Evolutionary conservation across 2,329 filamentous ascomycete species (phyloP).

Genomic region (Alternaria consortialis): DNA sequence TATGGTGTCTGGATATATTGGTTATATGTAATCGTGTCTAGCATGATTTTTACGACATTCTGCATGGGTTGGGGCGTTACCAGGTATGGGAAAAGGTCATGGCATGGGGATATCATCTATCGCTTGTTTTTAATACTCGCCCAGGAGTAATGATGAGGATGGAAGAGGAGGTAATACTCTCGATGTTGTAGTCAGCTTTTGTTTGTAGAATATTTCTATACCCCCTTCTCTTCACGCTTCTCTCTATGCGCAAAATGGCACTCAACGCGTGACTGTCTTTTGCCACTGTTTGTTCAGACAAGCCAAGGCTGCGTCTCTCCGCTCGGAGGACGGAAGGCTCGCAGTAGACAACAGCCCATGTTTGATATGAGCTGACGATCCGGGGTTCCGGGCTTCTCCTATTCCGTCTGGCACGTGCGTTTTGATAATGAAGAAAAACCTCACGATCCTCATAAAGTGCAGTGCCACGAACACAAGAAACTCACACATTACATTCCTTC

Average conservation of each 20-base stretch:
- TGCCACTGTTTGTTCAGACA: background rate
- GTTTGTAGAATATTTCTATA: slow-evolving; percentile 4
- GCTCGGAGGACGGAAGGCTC: slow-evolving; percentile 1
- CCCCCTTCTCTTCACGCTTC: background rate
- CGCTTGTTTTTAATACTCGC: background rate
- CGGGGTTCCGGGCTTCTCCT: slow-evolving; percentile 14
- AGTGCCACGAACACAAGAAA: background rate
- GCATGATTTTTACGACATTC: slow-evolving; percentile 3
- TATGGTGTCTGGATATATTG: background rate
- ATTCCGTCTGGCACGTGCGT: slow-evolving; percentile 17
- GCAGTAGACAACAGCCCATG: slow-evolving; percentile 1
- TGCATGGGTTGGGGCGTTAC: slow-evolving; percentile 7
- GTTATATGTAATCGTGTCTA: background rate
- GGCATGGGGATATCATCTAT: background rate
- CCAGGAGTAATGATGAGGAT: background rate
- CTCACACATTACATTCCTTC: background rate
- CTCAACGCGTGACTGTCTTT: background rate
- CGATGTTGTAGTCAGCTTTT: background rate
- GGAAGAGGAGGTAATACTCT: background rate
- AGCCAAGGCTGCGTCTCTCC: background rate
- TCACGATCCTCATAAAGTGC: background rate
- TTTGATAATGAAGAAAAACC: slow-evolving; percentile 1
- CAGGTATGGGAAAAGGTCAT: background rate
- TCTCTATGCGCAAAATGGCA: background rate
- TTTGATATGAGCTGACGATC: slow-evolving; percentile 6